Evolutionary conservation across 2,329 filamentous ascomycete species (phyloP).

Genomic region (Podosphaera xanthii): DNA sequence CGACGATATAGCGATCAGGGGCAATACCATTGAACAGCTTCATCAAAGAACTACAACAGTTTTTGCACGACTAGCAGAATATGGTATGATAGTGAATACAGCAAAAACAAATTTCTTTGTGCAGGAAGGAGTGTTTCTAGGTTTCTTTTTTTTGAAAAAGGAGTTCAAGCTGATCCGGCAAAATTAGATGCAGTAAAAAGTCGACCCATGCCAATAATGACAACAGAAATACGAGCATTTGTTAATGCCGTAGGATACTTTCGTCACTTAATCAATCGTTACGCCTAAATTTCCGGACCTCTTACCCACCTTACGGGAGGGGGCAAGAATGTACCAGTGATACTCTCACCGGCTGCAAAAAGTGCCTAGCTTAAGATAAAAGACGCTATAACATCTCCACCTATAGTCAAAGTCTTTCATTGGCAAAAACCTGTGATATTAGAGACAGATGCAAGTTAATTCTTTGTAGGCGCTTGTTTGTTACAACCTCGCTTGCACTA

Average conservation of each 20-base stretch:
- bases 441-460: neutral
- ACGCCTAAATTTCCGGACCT: neutral
- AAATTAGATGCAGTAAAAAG: neutral
- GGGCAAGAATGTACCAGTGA: neutral
- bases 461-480: neutral
- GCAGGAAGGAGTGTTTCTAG: neutral
- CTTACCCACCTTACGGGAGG: neutral
- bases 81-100: neutral
- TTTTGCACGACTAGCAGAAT: neutral
- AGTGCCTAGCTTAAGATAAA: neutral
- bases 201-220: neutral
- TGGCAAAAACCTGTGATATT: neutral
- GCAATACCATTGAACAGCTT: neutral
- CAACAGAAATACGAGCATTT: neutral
- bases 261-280: neutral
- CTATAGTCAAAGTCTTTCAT: neutral
- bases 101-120: neutral
- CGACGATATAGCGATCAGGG: neutral
- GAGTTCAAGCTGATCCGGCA: neutral
- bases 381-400: neutral
- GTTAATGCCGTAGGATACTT: neutral
- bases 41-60: neutral
- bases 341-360: neutral
- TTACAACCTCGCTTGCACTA: neutral
- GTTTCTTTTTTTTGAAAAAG: neutral